phyloP scores from a whole-genome alignment of 2,329 filamentous ascomycete genomes.

The Hansfordia pulvinata region DNA sequence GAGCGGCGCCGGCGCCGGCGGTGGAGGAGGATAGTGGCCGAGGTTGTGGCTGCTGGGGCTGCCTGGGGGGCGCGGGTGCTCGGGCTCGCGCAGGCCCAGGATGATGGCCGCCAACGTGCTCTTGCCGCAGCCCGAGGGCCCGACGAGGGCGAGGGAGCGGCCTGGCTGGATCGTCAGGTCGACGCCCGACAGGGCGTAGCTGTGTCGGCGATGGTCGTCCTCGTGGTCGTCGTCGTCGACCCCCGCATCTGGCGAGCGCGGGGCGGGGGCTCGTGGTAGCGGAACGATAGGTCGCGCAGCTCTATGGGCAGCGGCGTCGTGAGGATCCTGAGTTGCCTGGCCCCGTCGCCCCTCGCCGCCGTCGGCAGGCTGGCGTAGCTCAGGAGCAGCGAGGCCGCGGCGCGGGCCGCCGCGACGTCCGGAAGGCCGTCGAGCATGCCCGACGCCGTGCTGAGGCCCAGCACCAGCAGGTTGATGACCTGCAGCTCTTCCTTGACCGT shows the following conservation, averaged over 20 bases:
- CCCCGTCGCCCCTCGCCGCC: too few species aligned
- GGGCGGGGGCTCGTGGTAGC: too few species aligned
- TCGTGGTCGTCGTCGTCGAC: too few species aligned
- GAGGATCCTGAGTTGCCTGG: too few species aligned
- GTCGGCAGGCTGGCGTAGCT: constrained; percentile 51
- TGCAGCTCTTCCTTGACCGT: constrained; percentile 49
- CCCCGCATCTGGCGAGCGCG: too few species aligned
- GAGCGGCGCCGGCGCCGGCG: too few species aligned
- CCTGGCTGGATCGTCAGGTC: constrained; percentile 34
- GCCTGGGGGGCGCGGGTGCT: too few species aligned
- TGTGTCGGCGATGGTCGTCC: too few species aligned
- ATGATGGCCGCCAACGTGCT: constrained; percentile 48
- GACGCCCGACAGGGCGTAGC: constrained; percentile 25
- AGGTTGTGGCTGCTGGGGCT: too few species aligned
- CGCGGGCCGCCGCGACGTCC: constrained; percentile 62
- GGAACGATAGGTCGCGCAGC: too few species aligned
- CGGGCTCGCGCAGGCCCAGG: constrained; percentile 46
- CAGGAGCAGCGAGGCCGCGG: constrained; percentile 61
- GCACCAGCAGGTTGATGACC: constrained; percentile 72
- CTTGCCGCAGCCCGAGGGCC: constrained; percentile 49
- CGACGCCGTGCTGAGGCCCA: constrained; percentile 63
- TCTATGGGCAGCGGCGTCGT: too few species aligned
- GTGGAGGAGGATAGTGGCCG: too few species aligned
- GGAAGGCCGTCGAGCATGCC: constrained; percentile 63
- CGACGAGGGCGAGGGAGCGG: constrained; percentile 45